These are phyloP conservation scores for Cubamyces lactineus DNA, from an alignment of 768 basidiomycete genomes.

Conservation along the genomic window DNA sequence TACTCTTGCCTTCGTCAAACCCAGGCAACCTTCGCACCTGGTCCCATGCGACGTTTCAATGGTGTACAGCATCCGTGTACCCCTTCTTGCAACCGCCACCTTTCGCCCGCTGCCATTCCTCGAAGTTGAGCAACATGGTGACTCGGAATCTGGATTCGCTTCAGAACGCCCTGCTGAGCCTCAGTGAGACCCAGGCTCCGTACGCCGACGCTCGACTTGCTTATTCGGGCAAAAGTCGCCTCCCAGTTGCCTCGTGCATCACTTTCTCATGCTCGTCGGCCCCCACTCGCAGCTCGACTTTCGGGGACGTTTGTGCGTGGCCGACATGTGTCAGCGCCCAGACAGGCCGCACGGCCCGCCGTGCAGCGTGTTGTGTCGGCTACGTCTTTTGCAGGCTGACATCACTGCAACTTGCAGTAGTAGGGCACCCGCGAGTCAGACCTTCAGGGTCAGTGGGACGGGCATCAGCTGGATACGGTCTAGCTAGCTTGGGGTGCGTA, in stretches of 20 bases:
- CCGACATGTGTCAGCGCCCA: constrained; percentile 1
- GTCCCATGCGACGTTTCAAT: neutral
- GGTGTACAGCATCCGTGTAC: constrained; percentile 6
- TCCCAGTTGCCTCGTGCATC: constrained; percentile 22
- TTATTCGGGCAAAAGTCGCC: constrained; percentile 8
- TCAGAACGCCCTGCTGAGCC: neutral
- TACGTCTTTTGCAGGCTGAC: neutral
- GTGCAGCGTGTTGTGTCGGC: neutral
- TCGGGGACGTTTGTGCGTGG: neutral
- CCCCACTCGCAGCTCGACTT: neutral
- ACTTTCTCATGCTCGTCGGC: constrained; percentile 11
- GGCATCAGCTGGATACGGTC: neutral
- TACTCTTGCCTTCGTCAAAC: neutral
- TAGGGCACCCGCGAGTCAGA: neutral
- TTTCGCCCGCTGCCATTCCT: constrained; percentile 1
- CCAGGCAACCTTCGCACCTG: neutral
- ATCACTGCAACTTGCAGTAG: neutral
- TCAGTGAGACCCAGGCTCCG: constrained; percentile 11
- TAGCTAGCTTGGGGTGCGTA: neutral
- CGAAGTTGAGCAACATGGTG: constrained; percentile 4
- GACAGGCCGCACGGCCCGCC: neutral
- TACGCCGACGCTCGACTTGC: constrained; percentile 17
- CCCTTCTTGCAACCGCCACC: constrained; percentile 17
- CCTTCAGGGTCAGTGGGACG: constrained; percentile 3
- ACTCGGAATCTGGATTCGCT: neutral